Conservation (phyloP, 768 basidiomycete species). For the Leucosporidium creatinivorum region DNA sequence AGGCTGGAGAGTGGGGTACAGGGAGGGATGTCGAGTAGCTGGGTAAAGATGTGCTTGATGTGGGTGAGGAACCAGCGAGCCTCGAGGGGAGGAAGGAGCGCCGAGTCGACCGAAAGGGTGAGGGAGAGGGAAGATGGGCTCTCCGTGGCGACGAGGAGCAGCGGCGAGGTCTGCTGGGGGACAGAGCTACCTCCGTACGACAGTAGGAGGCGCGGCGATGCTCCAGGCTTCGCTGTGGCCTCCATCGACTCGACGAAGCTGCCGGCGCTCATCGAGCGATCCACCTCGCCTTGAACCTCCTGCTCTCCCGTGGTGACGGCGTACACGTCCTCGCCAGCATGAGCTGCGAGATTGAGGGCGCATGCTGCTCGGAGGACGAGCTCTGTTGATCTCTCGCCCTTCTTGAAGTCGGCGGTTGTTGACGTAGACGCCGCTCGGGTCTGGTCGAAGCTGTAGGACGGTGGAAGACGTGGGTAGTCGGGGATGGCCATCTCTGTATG, state of each 20-base stretch:
- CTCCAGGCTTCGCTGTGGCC: not conserved
- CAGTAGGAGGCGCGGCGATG: not conserved
- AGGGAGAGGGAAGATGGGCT: not conserved
- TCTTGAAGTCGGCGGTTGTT: not conserved
- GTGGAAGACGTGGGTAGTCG: slow-evolving; percentile 18
- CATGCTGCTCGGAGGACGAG: not conserved
- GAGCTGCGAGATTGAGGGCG: not conserved
- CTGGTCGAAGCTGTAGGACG: slow-evolving; percentile 13
- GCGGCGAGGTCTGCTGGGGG: not conserved
- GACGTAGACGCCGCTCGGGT: too few relatives aligned
- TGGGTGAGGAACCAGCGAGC: slow-evolving; percentile 28
- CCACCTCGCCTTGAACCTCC: slow-evolving; percentile 8
- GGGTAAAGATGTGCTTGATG: not conserved
- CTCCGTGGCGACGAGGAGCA: not conserved
- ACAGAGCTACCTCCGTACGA: not conserved
- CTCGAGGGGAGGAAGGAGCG: slow-evolving; percentile 16
- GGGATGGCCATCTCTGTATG: slow-evolving; percentile 1
- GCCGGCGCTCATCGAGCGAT: not conserved
- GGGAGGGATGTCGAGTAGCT: not conserved
- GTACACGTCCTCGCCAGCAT: slow-evolving; percentile 4
- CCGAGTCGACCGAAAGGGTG: slow-evolving; percentile 10
- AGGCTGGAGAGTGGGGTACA: not conserved
- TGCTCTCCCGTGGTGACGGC: not conserved
- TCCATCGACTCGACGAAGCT: not conserved
- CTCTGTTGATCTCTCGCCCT: not conserved